Evolutionary conservation across 2,329 filamentous ascomycete genomes (phyloP).

Genomic region (Zymoseptoria pseudotritici): DNA sequence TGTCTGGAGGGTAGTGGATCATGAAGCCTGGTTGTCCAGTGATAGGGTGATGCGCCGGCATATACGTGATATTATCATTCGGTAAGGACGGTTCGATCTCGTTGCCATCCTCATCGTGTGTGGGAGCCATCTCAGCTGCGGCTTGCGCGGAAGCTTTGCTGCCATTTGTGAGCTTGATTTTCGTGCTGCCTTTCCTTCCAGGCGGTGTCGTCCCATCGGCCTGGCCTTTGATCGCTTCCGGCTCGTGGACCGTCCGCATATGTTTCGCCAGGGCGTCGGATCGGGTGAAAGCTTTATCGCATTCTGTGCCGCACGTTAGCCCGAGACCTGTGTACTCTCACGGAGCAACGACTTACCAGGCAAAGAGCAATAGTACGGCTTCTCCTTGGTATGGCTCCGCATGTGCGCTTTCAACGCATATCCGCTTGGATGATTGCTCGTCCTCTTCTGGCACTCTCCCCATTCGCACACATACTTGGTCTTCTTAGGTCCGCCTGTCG

Average conservation of each 20-base stretch:
- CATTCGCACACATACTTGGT: slow-evolving; percentile 99
- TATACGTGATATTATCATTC: slow-evolving; percentile 53
- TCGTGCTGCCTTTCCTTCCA: slow-evolving; percentile 39
- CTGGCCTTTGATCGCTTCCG: slow-evolving; percentile 66
- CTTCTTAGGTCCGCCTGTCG: slow-evolving; percentile 58
- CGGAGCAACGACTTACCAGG: slow-evolving; percentile 56
- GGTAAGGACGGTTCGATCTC: slow-evolving; percentile 29
- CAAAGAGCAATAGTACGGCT: slow-evolving; percentile 93
- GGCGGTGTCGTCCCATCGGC: slow-evolving; percentile 55
- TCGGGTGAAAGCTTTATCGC: slow-evolving; percentile 90
- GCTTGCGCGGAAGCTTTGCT: slow-evolving; percentile 17
- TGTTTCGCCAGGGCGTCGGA: slow-evolving; percentile 96
- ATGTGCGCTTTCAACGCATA: slow-evolving; percentile 96
- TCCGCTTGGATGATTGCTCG: slow-evolving; percentile 84
- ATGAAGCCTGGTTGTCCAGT: slow-evolving; percentile 43
- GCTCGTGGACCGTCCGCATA: slow-evolving; percentile 97
- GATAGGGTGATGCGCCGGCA: slow-evolving; percentile 52
- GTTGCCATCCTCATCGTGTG: slow-evolving; percentile 27
- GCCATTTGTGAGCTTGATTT: slow-evolving; percentile 36
- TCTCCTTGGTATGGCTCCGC: slow-evolving; percentile 95
- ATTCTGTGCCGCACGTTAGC: slow-evolving; percentile 54
- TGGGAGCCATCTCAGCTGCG: slow-evolving; percentile 20
- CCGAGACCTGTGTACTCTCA: background rate
- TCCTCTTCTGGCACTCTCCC: slow-evolving; percentile 81
- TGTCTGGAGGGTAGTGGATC: slow-evolving; percentile 48